phyloP scores from a whole-genome alignment of 2,329 filamentous ascomycete species.

The Botrytis deweyae region DNA sequence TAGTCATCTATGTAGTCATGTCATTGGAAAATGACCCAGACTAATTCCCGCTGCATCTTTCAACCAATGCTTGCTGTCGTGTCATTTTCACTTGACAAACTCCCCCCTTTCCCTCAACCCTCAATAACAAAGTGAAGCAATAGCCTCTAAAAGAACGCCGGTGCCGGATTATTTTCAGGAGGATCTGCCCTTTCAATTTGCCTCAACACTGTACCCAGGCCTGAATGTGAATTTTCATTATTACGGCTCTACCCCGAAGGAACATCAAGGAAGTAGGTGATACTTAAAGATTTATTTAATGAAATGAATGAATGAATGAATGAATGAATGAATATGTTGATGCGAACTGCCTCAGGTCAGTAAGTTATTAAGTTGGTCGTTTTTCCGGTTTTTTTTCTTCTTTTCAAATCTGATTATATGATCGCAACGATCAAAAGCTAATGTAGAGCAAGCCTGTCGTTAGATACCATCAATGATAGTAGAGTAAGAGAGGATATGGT shows the following conservation, averaged over 20 bases:
- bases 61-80: slow-evolving; percentile 13
- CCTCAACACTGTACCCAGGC: slow-evolving; percentile 18
- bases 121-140: slow-evolving; percentile 19
- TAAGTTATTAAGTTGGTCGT: slow-evolving; percentile 12
- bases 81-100: slow-evolving; percentile 1
- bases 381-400: slow-evolving; percentile 2
- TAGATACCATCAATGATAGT: slow-evolving; percentile 36
- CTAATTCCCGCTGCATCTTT: slow-evolving; percentile 22
- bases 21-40: slow-evolving; percentile 26
- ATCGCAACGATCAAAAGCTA: slow-evolving; percentile 10
- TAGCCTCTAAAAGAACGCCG: slow-evolving; percentile 28
- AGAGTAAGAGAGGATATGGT: slow-evolving; percentile 26
- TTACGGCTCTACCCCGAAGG: slow-evolving; percentile 23
- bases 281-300: slow-evolving; percentile 27
- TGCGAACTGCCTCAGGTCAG: slow-evolving; percentile 9
- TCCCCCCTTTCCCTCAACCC: slow-evolving; percentile 14
- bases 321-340: slow-evolving; percentile 5
- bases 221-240: slow-evolving; percentile 26
- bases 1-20: slow-evolving; percentile 22
- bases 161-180: slow-evolving; percentile 17
- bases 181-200: slow-evolving; percentile 2
- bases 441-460: slow-evolving; percentile 31
- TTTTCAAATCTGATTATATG: neutral
- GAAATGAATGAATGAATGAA: slow-evolving; percentile 13
- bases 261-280: slow-evolving; percentile 22